These are phyloP conservation scores for Termitomyces sp. DNA, from an alignment of 768 basidiomycete genomes.

Conservation along the genomic window DNA sequence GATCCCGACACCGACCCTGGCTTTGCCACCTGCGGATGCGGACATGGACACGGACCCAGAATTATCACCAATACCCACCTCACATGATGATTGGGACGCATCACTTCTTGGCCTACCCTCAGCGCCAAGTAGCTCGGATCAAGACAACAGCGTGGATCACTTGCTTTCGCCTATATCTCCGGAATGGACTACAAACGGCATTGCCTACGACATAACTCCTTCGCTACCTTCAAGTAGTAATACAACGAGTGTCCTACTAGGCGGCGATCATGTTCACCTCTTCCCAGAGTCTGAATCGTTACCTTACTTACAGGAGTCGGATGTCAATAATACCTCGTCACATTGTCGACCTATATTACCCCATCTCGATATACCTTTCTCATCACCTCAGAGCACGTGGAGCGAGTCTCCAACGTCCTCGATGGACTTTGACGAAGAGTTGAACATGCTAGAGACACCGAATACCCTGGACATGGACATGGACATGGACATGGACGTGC, in stretches of 20 bases:
- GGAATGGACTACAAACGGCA: slow-evolving; percentile 17
- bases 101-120: slow-evolving; percentile 7
- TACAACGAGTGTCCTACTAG: slow-evolving; percentile 1
- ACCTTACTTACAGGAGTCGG: slow-evolving; percentile 8
- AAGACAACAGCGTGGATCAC: not conserved
- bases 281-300: not conserved
- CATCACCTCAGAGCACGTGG: slow-evolving; percentile 13
- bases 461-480: slow-evolving; percentile 12
- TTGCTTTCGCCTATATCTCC: slow-evolving; percentile 19
- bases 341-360: slow-evolving; percentile 18
- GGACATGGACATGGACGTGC: slow-evolving; percentile 15
- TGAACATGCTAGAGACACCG: slow-evolving; percentile 22
- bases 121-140: slow-evolving; percentile 5
- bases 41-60: slow-evolving; percentile 23
- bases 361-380: slow-evolving; percentile 17
- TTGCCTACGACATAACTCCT: slow-evolving; percentile 7
- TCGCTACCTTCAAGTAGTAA: slow-evolving; percentile 7
- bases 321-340: slow-evolving; percentile 7
- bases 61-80: slow-evolving; percentile 9
- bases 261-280: slow-evolving; percentile 4
- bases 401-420: slow-evolving; percentile 10
- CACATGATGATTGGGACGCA: slow-evolving; percentile 14
- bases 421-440: slow-evolving; percentile 17
- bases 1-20: slow-evolving; percentile 33
- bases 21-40: slow-evolving; percentile 29